Percentiles rank a stretch among this genome's conserved stretches.
Evolutionary conservation across 1,139 yeast species (phyloP).

Genomic region (Candida sp.): DNA sequence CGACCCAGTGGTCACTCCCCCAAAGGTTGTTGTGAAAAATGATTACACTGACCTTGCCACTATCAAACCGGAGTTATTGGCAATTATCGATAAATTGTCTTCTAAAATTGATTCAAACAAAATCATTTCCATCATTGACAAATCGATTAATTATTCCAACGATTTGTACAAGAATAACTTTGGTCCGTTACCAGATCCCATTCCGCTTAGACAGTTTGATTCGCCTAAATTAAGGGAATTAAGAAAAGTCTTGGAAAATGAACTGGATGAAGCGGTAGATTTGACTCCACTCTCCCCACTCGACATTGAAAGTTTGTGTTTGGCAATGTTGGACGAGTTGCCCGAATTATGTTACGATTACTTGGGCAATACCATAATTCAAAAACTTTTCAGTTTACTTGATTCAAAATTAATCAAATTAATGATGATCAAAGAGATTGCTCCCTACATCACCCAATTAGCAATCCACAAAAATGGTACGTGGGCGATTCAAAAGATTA

Average conservation of each 20-base stretch:
- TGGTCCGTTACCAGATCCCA: slow-evolving; percentile 71
- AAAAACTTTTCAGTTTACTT: slow-evolving; percentile 75
- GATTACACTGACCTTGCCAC: slow-evolving; percentile 22
- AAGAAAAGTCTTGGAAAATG: slow-evolving; percentile 51
- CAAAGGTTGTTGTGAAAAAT: slow-evolving; percentile 8
- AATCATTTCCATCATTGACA: slow-evolving; percentile 27
- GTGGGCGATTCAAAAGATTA: slow-evolving; percentile 98
- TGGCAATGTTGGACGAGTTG: slow-evolving; percentile 84
- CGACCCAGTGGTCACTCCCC: not conserved
- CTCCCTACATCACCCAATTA: slow-evolving; percentile 83
- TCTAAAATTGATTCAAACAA: slow-evolving; percentile 24
- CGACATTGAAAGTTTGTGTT: slow-evolving; percentile 79
- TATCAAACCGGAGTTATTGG: slow-evolving; percentile 22
- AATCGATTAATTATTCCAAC: slow-evolving; percentile 28
- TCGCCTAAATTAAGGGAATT: slow-evolving; percentile 74
- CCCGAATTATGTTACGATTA: slow-evolving; percentile 93
- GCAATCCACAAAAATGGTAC: slow-evolving; percentile 98
- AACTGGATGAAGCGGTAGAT: slow-evolving; percentile 32
- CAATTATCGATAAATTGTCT: slow-evolving; percentile 17
- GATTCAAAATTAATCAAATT: slow-evolving; percentile 68
- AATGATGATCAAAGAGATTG: slow-evolving; percentile 74
- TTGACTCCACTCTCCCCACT: slow-evolving; percentile 26
- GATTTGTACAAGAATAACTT: slow-evolving; percentile 44
- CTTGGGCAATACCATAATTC: slow-evolving; percentile 94
- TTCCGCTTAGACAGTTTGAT: slow-evolving; percentile 68